A percentile compares a stretch with the other conserved stretches of the same genome.
These are phyloP conservation scores for Debaryomyces tyrocola DNA, from an alignment of 805 yeast species.

Conservation along the genomic window DNA sequence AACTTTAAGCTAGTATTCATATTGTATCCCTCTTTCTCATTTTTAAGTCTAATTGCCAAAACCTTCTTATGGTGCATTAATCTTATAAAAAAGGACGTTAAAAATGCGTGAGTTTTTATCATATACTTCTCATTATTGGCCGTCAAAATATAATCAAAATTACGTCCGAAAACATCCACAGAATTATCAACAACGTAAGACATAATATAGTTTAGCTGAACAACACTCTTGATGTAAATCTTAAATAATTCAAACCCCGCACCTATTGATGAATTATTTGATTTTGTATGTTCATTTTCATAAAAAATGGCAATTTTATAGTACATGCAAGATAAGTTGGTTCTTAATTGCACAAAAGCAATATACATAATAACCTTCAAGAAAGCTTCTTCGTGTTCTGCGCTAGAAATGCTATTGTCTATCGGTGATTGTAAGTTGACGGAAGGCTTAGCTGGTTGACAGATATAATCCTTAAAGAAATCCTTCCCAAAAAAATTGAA, in stretches of 20 bases:
- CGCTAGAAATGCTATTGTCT: conserved; percentile 15
- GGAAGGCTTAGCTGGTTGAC: conserved; percentile 25
- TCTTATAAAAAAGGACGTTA: conserved; percentile 39
- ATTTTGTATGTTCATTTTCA: conserved; percentile 30
- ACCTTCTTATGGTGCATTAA: conserved; percentile 37
- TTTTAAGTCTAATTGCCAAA: conserved; percentile 18
- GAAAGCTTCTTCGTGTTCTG: conserved; percentile 26
- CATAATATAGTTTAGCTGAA: conserved; percentile 44
- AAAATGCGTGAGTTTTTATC: conserved; percentile 41
- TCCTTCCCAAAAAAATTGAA: conserved; percentile 40
- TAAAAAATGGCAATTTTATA: conserved; percentile 42
- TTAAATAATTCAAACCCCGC: conserved; percentile 44
- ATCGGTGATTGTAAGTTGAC: neutral
- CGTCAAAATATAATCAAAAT: conserved; percentile 38
- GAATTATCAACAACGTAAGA: conserved; percentile 43
- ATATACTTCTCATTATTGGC: conserved; percentile 37
- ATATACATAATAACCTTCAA: conserved; percentile 37
- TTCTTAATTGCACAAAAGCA: conserved; percentile 36
- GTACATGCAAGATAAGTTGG: conserved; percentile 41
- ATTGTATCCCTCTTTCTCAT: conserved; percentile 4
- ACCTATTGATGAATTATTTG: conserved; percentile 28
- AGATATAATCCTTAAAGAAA: conserved; percentile 38
- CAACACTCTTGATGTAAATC: conserved; percentile 39
- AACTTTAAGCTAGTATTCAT: conserved; percentile 18
- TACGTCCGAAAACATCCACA: conserved; percentile 40